Base-by-base conservation (phyloP, 768 basidiomycete species). In the Cantharellus anzutake region DNA sequence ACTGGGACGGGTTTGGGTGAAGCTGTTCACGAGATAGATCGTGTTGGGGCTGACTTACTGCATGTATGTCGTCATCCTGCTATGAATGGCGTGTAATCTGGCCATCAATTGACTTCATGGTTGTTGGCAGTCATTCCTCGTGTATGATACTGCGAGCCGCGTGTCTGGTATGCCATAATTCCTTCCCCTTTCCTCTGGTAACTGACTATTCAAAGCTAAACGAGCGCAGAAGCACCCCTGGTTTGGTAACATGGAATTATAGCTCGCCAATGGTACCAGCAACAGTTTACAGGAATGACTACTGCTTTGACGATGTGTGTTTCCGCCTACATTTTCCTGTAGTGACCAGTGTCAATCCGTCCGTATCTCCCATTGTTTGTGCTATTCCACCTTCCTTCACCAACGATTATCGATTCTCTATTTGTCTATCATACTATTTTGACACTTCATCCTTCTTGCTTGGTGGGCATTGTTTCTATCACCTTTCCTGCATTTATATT, bases 71-170 rank as follows among this genome's bases (percentile, higher is more conserved):
- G 60, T n/a, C 16, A 40, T 38, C 11, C 3, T 41, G 37, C 16
- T 16, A 16, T n/a, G 35, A 2, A 29, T 29, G 20, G 5, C 38
- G 5, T 7, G 34, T 35, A 37, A 3, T 14, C 42, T n/a, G 20
- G 51, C 48, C n/a, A 14, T 42, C 34, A 4, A 5, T n/a, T n/a
- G n/a, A 11, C 2, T 53, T 11, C 16, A 58, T 3, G 51, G 3
- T 59, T 29, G 20, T 29, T 29, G 20, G 20, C 20, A 86, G 80
- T 74, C 75, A 64, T 83, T 81, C 35, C 70, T 96, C 63, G 81
- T 81, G 3, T 97, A 92, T 69, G 91, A 97, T 70, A 86, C 88
- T 0, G 82, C 90, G 35, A 85, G 85, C 67, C 84, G 92, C 51
- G 91, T 97, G 68, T 96, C 92, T 56, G 90, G 90, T 88, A 29